phyloP scores from a whole-genome alignment of 2,329 filamentous ascomycete species.

The Diaporthe citrichinensis region DNA sequence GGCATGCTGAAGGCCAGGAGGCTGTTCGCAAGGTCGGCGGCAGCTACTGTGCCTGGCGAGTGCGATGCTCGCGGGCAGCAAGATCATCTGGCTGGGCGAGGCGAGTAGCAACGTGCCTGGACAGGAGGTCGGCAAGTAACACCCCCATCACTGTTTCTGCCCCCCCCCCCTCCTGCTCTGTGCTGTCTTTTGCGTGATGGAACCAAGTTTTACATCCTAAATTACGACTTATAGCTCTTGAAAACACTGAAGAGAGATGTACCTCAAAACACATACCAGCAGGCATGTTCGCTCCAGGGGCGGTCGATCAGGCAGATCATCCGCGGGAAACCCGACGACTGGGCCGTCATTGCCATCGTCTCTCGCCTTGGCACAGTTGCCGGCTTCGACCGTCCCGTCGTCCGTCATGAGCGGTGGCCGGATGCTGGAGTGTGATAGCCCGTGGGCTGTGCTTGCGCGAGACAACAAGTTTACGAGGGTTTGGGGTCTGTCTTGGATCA shows the following conservation, averaged over 20 bases:
- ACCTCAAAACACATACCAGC: not conserved
- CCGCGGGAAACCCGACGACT: not conserved
- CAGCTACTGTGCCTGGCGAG: too few relatives aligned
- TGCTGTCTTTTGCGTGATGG: not conserved
- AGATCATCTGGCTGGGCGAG: too few relatives aligned
- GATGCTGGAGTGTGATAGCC: conserved; percentile 10
- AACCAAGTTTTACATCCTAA: not conserved
- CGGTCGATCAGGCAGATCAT: not conserved
- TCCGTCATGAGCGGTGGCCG: conserved; percentile 25
- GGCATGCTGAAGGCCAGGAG: too few relatives aligned
- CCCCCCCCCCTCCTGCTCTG: not conserved
- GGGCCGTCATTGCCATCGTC: conserved; percentile 24
- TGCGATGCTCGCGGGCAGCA: too few relatives aligned
- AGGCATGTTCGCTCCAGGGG: not conserved
- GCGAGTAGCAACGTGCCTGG: too few relatives aligned
- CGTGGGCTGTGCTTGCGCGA: not conserved
- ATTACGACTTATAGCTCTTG: too few relatives aligned
- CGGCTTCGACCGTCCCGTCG: conserved; percentile 8
- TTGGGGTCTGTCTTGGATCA: not conserved
- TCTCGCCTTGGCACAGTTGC: conserved; percentile 16
- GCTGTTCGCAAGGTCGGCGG: too few relatives aligned
- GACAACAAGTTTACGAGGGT: not conserved
- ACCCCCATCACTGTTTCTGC: not conserved
- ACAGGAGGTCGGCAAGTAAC: too few relatives aligned
- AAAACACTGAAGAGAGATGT: not conserved